Evolutionary conservation across 2,329 filamentous ascomycete genomes (phyloP).

Genomic region (Elsinoe ampelina): DNA sequence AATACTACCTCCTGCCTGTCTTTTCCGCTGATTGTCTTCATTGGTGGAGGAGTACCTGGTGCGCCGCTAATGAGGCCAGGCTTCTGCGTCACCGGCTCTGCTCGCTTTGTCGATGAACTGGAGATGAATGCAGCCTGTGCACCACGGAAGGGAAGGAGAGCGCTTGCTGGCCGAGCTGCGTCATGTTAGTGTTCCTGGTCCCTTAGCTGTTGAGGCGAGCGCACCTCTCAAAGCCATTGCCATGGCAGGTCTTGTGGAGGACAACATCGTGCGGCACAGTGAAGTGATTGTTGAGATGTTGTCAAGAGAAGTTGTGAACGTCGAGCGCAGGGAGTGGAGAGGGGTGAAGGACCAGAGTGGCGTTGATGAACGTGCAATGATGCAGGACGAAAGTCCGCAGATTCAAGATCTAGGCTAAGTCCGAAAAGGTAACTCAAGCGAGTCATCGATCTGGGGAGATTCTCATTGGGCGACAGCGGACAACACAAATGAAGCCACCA

Average conservation of each 20-base stretch:
- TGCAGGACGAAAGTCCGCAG: constrained; percentile 3
- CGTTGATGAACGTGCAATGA: constrained; percentile 15
- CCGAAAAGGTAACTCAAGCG: neutral
- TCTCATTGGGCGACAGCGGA: constrained; percentile 1
- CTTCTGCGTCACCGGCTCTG: constrained; percentile 46
- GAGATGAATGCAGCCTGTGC: constrained; percentile 54
- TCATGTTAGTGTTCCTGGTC: neutral
- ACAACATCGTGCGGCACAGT: constrained; percentile 35
- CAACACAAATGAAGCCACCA: too few species aligned
- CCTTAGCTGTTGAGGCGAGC: constrained; percentile 15
- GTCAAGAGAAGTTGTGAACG: constrained; percentile 9
- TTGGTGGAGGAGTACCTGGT: constrained; percentile 42
- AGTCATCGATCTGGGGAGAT: neutral
- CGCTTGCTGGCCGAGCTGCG: constrained; percentile 56
- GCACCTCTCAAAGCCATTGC: constrained; percentile 48
- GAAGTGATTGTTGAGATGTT: neutral
- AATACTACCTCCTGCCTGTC: constrained; percentile 63
- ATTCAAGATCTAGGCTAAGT: neutral
- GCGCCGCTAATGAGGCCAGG: constrained; percentile 44
- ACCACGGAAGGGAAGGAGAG: constrained; percentile 55
- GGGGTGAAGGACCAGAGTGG: constrained; percentile 1
- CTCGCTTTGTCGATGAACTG: constrained; percentile 54
- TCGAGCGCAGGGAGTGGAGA: neutral
- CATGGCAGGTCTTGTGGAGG: constrained; percentile 42
- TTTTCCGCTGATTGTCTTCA: constrained; percentile 39